A percentile compares a stretch with the other conserved stretches of the same genome.
These are phyloP conservation scores for Fusarium sororula DNA, from an alignment of 2,329 filamentous ascomycete species.

Conservation along the genomic window DNA sequence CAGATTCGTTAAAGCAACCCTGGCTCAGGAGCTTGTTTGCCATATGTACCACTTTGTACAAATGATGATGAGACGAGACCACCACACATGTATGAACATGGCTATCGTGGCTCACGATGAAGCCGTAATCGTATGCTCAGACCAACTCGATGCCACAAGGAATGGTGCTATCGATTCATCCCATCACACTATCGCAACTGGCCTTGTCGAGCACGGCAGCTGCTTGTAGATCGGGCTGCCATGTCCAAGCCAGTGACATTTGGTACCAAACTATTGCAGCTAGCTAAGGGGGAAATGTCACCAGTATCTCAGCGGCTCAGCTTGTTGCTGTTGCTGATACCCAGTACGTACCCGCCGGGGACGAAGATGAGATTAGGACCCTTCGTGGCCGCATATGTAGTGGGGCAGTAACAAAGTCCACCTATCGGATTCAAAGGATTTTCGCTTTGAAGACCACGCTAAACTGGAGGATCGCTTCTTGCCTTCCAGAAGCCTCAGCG, in stretches of 20 bases:
- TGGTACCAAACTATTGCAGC: constrained; percentile 9
- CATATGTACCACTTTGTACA: constrained; percentile 23
- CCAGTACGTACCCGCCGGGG: neutral
- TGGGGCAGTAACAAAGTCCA: constrained; percentile 35
- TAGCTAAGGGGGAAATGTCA: constrained; percentile 7
- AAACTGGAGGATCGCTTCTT: constrained; percentile 23
- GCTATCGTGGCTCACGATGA: constrained; percentile 9
- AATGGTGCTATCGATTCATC: constrained; percentile 25
- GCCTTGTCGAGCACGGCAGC: constrained; percentile 1
- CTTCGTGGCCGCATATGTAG: constrained; percentile 35
- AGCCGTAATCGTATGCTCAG: constrained; percentile 30
- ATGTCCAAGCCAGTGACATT: constrained; percentile 9
- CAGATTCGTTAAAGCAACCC: constrained; percentile 27
- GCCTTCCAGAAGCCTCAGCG: constrained; percentile 41
- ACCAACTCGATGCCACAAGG: constrained; percentile 14
- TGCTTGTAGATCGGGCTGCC: constrained; percentile 23
- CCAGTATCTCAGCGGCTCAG: neutral
- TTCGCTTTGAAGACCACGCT: constrained; percentile 6
- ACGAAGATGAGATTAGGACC: constrained; percentile 37
- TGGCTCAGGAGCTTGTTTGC: constrained; percentile 27
- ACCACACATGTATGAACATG: neutral
- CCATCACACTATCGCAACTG: constrained; percentile 17
- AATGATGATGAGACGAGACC: constrained; percentile 12
- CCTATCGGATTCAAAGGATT: constrained; percentile 38
- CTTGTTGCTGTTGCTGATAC: constrained; percentile 1